Evolutionary conservation across 768 basidiomycete species (phyloP).

Genomic region (Lactarius hatsudake): DNA sequence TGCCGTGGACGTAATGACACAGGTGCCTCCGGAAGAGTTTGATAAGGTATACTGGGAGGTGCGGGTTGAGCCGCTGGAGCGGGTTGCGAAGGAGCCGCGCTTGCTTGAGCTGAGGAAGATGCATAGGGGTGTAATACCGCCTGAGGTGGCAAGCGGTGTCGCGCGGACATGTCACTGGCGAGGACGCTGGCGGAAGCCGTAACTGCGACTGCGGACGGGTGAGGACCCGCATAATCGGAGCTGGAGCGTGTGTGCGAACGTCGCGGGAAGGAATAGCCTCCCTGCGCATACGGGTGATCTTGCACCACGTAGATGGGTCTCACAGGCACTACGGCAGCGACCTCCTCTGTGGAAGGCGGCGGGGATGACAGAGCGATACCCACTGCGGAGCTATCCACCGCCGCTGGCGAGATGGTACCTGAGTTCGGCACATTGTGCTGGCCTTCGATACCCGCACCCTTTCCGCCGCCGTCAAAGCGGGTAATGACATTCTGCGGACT

Average conservation of each 20-base stretch:
- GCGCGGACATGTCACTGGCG: conserved; percentile 34
- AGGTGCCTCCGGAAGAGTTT: background rate
- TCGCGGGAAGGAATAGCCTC: conserved; percentile 14
- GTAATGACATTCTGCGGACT: conserved; percentile 25
- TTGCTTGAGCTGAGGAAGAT: background rate
- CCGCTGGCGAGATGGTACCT: conserved; percentile 28
- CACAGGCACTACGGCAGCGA: conserved; percentile 19
- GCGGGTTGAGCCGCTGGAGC: background rate
- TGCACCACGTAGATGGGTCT: conserved; percentile 32
- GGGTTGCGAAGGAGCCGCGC: background rate
- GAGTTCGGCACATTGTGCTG: background rate
- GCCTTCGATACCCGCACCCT: background rate
- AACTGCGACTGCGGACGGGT: conserved; percentile 35
- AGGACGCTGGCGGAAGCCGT: conserved; percentile 21
- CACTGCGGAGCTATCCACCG: conserved; percentile 31
- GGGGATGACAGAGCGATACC: conserved; percentile 47
- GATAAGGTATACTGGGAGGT: background rate
- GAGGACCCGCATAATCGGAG: conserved; percentile 43
- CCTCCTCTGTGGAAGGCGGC: conserved; percentile 29
- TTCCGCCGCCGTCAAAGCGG: conserved; percentile 19
- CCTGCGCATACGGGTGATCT: conserved; percentile 40
- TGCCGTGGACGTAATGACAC: background rate
- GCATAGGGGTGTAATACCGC: conserved; percentile 26
- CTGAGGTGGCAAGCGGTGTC: conserved; percentile 40
- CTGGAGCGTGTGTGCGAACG: conserved; percentile 28